Base-by-base conservation (phyloP, 768 basidiomycete species). In the Auricularia cornea region DNA sequence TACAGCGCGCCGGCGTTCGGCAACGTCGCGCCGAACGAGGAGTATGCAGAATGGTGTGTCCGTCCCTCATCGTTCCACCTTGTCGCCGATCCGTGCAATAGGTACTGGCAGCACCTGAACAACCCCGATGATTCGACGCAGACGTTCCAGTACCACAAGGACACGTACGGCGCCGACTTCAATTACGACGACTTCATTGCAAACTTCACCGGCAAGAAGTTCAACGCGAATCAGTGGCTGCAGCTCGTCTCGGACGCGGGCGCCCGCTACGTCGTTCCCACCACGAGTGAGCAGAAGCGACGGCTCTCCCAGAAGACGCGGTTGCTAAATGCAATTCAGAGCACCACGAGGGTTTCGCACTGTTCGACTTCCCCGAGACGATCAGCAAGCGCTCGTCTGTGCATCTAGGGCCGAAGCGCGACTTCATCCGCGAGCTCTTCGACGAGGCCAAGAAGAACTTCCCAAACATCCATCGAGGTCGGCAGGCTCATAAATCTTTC, bases 181-280 rank as follows among this genome's bases (percentile, higher is more conserved):
- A 65, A 78, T 4, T 83, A 86, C 64, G 85, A 86, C 67, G 81
- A 85, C 65, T 86, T 86, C 65, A 82, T 86, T 52, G 70, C 77
- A 2, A 73, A 79, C 61, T 85, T 84, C 67, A 83, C 79, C 0
- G 83, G 80, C 1, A 73, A 74, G 1, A 78, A 79, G 59, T 86
- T 82, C 72, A 79, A 84, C 51, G 78, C 84, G 2, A 81, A 78
- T 51, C 75, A 73, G 44, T 86, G 84, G 83, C 68, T 84, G 0
- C 78, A 84, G 67, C 62, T 85, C 6, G 80, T 86, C 59, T 80
- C 79, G 52, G 75, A 75, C 31, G 81, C 83, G 0, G 84, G 85
- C 2, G 85, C 84, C 2, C 84, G 82, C 67, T 85, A 85, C 64
- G 84, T 86, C 65, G 83, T 86, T 20, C 71, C 83, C 38, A 81